These are phyloP conservation scores for Pseudogymnoascus sp. DNA, from an alignment of 2,329 filamentous ascomycete species.

Conservation along the genomic window DNA sequence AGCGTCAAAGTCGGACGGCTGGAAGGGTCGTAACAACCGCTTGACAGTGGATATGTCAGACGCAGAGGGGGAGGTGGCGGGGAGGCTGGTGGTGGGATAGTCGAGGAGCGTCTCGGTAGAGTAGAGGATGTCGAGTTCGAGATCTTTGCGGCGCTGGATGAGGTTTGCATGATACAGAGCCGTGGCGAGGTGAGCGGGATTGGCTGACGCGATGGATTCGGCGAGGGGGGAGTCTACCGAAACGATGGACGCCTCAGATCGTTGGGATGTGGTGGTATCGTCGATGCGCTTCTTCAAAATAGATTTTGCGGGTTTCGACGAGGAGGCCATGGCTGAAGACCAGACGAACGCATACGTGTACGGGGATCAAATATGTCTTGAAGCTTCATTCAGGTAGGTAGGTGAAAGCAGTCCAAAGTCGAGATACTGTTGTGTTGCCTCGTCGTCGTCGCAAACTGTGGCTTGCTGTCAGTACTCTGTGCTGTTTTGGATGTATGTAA, in stretches of 20 bases:
- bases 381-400: not conserved
- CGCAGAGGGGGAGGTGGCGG: slow-evolving; percentile 43
- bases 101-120: slow-evolving; percentile 54
- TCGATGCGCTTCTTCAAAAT: slow-evolving; percentile 53
- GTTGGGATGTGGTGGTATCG: slow-evolving; percentile 28
- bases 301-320: slow-evolving; percentile 36
- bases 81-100: slow-evolving; percentile 34
- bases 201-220: slow-evolving; percentile 40
- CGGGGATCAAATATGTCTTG: not conserved
- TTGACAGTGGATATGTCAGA: slow-evolving; percentile 60
- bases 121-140: slow-evolving; percentile 65
- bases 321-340: slow-evolving; percentile 21
- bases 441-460: not conserved
- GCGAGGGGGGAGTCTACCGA: slow-evolving; percentile 36
- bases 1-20: slow-evolving; percentile 82
- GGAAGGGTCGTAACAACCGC: slow-evolving; percentile 61
- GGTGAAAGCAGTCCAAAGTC: not conserved
- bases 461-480: not conserved
- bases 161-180: slow-evolving; percentile 76
- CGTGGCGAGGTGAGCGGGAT: slow-evolving; percentile 29
- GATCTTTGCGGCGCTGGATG: slow-evolving; percentile 73
- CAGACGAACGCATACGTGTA: not conserved
- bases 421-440: not conserved
- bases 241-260: slow-evolving; percentile 16
- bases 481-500: slow-evolving; percentile 1